Percentiles rank a stretch among this genome's conserved stretches.
Conservation (phyloP, 768 basidiomycete genomes). For the Basidioascus undulatus region DNA sequence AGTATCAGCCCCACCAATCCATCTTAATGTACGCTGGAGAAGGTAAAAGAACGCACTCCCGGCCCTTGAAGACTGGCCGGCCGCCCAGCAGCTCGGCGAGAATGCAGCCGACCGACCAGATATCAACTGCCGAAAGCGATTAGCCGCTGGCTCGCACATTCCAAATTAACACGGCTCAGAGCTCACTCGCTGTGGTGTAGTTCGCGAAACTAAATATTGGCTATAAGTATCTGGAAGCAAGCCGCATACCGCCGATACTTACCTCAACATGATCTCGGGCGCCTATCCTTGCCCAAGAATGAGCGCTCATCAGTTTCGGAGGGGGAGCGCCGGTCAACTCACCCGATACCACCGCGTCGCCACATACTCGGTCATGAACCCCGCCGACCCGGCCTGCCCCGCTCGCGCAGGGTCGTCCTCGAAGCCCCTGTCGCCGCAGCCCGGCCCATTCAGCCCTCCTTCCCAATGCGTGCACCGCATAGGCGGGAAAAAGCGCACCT, state of each 20-base stretch:
- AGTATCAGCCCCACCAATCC: too few relatives aligned
- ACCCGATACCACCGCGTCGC: conserved; percentile 97
- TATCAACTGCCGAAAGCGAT: conserved; percentile 18
- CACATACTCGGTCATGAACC: conserved; percentile 96
- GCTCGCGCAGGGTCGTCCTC: conserved; percentile 9
- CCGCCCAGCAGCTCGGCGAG: conserved; percentile 25
- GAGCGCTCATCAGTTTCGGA: too few relatives aligned
- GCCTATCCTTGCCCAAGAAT: too few relatives aligned
- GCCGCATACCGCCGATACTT: conserved; percentile 16
- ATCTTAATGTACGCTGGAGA: too few relatives aligned
- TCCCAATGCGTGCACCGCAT: too few relatives aligned
- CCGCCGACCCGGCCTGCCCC: conserved; percentile 21
- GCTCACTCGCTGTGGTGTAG: conserved; percentile 21
- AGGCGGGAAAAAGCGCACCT: conserved; percentile 73
- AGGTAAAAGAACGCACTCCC: conserved; percentile 40
- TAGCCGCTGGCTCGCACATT: conserved; percentile 5
- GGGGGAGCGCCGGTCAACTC: too few relatives aligned
- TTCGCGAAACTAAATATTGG: conserved; percentile 11
- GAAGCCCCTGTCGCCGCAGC: conserved; percentile 14
- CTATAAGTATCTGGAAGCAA: too few relatives aligned
- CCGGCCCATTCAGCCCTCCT: too few relatives aligned
- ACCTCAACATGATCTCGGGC: conserved; percentile 97
- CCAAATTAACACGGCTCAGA: neutral
- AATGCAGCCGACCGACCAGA: conserved; percentile 26
- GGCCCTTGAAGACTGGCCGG: conserved; percentile 41